Base-by-base conservation (phyloP, 1,139 yeast species). In the Taphrina pruni region DNA sequence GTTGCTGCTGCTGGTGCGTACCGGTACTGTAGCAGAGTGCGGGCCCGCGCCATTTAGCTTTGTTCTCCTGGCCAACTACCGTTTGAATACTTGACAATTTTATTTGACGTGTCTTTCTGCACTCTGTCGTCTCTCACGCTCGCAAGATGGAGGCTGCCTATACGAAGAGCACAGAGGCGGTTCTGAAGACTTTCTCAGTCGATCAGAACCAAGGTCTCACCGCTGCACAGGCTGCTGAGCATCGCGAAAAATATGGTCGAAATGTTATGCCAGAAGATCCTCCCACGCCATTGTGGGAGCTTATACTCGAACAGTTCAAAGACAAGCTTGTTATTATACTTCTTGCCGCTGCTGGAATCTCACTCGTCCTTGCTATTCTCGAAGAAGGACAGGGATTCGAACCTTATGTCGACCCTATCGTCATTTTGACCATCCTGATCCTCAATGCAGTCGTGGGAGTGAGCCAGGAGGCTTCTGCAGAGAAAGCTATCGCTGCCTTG, bases 401-500 rank as follows among this genome's bases (percentile, higher is more conserved):
- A 8, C 77, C 80, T 20, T 75, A 79, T 71, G 78, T 80, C 14
- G 82, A 80, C 70, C 82, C 82, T 1, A 73, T 77, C 11, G 82
- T 80, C 32, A 80, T 80, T 65, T 73, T 80, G 52, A 72, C 79
- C 21, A 80, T 80, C 61, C 73, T 80, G 52, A 73, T 80, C 9
- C 74, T 80, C 55, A 80, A 80, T 70, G 82, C 83, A n/a, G 74
- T 80, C 32, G 81, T 80, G 32, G 82, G 82, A 55, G 82, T 80
- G 12, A 79, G 79, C 52, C 82, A 80, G 71, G 82, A 80, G 71
- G 74, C 76, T n/a, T 78, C 80, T 38, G 82, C 82, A n/a, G 82
- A 80, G 71, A 74, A 77, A 38, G 80, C 82, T 0, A 80, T 80
- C 65, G 75, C 81, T 14, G 82, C 82, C 0, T 73, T 80, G 68